phyloP scores from a whole-genome alignment of 1,139 yeast species.

The Debaryomyces psychrophilus region DNA sequence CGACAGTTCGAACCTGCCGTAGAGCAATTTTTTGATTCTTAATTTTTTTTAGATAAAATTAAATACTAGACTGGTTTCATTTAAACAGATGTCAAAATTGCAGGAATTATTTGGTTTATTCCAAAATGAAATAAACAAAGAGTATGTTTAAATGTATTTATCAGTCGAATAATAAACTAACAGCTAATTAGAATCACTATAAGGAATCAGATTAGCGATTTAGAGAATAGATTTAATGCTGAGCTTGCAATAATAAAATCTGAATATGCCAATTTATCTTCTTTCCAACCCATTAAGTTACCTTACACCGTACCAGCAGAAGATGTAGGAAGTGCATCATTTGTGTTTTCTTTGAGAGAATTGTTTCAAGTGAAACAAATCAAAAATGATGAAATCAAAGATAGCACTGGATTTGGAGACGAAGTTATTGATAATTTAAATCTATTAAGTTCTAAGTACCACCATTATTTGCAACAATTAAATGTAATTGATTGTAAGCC shows the following conservation, averaged over 20 bases:
- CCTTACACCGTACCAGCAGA: neutral
- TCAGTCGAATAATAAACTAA: slow-evolving; percentile 5
- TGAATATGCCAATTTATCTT: slow-evolving; percentile 7
- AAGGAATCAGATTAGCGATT: slow-evolving; percentile 8
- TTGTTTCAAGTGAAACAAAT: neutral
- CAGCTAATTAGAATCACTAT: slow-evolving; percentile 4
- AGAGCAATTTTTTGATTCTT: slow-evolving; percentile 38
- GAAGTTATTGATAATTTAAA: slow-evolving; percentile 5
- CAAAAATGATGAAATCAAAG: neutral
- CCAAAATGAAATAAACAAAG: slow-evolving; percentile 13
- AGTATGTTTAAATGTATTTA: slow-evolving; percentile 11
- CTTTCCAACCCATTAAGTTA: slow-evolving; percentile 5
- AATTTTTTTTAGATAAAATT: slow-evolving; percentile 1
- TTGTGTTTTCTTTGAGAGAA: neutral
- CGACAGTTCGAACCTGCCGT: slow-evolving; percentile 61
- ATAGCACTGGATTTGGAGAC: neutral
- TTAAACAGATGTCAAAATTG: slow-evolving; percentile 3
- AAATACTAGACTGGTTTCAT: neutral
- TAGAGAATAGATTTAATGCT: slow-evolving; percentile 13
- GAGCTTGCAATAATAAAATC: slow-evolving; percentile 7
- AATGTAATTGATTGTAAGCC: slow-evolving; percentile 19
- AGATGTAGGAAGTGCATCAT: neutral
- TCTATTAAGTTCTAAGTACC: slow-evolving; percentile 9
- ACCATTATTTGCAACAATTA: slow-evolving; percentile 10
- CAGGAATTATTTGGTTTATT: slow-evolving; percentile 11